Conservation (phyloP, 1,284 basidiomycete genomes). For the Tilletia indica region DNA sequence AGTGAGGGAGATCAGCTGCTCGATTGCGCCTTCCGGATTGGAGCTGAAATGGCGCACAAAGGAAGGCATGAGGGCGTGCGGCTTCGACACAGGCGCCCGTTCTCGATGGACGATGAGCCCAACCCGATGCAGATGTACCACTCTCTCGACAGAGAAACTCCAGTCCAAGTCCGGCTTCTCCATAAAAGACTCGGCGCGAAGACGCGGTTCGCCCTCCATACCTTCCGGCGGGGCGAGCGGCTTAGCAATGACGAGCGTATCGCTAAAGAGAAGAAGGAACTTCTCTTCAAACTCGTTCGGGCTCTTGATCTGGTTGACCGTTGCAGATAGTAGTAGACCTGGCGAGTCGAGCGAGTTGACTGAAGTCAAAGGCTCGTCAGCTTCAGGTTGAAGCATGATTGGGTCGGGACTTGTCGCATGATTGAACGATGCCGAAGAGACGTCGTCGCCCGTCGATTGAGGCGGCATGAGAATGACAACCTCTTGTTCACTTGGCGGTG, state of each 20-base stretch:
- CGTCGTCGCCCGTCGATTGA: not conserved
- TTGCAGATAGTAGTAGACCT: slow-evolving; percentile 3
- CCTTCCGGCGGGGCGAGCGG: slow-evolving; percentile 55
- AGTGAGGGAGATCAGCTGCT: slow-evolving; percentile 60
- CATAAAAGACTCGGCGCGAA: slow-evolving; percentile 21
- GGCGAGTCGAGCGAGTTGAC: slow-evolving; percentile 10
- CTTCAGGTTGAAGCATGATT: not conserved
- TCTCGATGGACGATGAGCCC: slow-evolving; percentile 35
- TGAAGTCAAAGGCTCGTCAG: slow-evolving; percentile 5
- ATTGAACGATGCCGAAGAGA: not conserved
- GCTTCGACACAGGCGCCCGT: slow-evolving; percentile 26
- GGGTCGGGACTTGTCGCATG: not conserved
- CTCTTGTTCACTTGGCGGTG: too few relatives aligned
- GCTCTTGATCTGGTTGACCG: slow-evolving; percentile 17
- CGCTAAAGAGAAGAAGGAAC: slow-evolving; percentile 90
- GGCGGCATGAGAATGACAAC: too few relatives aligned
- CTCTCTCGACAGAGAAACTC: slow-evolving; percentile 43
- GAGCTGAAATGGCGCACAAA: slow-evolving; percentile 72
- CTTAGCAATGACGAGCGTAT: slow-evolving; percentile 78
- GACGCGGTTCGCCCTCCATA: slow-evolving; percentile 11
- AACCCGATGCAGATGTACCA: slow-evolving; percentile 38
- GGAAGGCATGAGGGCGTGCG: slow-evolving; percentile 51
- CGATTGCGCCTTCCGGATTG: slow-evolving; percentile 54
- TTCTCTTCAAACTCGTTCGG: slow-evolving; percentile 6
- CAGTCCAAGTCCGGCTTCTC: slow-evolving; percentile 33